phyloP scores from a whole-genome alignment of 768 basidiomycete species.

The Tulasnella sp. region DNA sequence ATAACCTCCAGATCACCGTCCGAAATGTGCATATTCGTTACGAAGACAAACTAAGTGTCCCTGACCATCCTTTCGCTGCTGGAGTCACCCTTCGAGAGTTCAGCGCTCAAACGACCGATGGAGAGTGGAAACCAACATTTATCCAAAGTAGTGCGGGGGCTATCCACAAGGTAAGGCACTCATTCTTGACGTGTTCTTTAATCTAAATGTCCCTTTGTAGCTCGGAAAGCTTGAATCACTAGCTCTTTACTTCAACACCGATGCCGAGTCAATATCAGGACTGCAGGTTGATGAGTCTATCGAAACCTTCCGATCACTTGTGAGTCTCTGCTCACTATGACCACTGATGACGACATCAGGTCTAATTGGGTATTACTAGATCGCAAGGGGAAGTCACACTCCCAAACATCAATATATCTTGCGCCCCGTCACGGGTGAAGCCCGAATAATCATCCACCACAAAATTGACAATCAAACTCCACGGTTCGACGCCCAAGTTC shows the following conservation, averaged over 20 bases:
- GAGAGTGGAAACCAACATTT: constrained; percentile 78
- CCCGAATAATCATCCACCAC: constrained; percentile 73
- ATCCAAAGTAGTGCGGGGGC: constrained; percentile 75
- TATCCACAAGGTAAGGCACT: constrained; percentile 63
- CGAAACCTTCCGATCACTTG: constrained; percentile 62
- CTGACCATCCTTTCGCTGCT: constrained; percentile 87
- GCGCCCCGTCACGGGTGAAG: constrained; percentile 91
- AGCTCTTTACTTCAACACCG: constrained; percentile 91
- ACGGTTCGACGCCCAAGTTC: constrained; percentile 71
- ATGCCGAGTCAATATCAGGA: constrained; percentile 65
- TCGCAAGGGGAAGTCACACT: constrained; percentile 35
- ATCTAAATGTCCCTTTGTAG: constrained; percentile 30
- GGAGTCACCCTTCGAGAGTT: constrained; percentile 83
- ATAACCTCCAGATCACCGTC: constrained; percentile 91
- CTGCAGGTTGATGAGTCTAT: constrained; percentile 51
- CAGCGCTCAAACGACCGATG: constrained; percentile 78
- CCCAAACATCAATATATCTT: constrained; percentile 82
- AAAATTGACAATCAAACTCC: constrained; percentile 60
- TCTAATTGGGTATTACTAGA: constrained; percentile 26
- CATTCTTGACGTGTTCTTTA: neutral
- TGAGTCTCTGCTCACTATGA: constrained; percentile 27
- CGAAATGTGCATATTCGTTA: constrained; percentile 95
- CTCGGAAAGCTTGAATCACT: constrained; percentile 76
- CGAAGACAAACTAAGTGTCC: constrained; percentile 88
- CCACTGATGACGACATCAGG: too few relatives aligned